A percentile compares a stretch with the other conserved stretches of the same genome.
These are phyloP conservation scores for Eustoma russellianum DNA, from an alignment of 257 asterid genomes.

Conservation along the genomic window DNA sequence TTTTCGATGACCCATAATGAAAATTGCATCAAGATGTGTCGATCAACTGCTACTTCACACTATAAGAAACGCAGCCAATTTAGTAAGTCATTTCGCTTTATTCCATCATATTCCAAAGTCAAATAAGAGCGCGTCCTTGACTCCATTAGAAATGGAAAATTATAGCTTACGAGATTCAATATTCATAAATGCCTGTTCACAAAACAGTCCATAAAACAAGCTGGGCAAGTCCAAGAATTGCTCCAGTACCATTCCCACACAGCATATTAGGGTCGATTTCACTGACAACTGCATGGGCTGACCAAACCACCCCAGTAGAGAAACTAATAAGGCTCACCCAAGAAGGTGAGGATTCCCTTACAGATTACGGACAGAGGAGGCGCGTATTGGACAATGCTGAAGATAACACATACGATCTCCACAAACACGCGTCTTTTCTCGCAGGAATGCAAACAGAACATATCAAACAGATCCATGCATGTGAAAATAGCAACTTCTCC, in stretches of 20 bases:
- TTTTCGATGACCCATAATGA: too few species aligned
- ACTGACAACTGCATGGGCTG: constrained; percentile 36
- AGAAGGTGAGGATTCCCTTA: constrained; percentile 47
- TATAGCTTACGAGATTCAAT: too few species aligned
- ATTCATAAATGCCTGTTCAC: too few species aligned
- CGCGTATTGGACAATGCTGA: constrained; percentile 48
- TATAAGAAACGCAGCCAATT: too few species aligned
- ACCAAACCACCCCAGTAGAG: constrained; percentile 45
- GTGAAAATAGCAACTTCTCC: constrained; percentile 19
- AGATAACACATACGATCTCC: constrained; percentile 39
- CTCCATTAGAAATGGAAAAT: too few species aligned
- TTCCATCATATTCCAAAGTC: too few species aligned
- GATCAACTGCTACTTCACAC: too few species aligned
- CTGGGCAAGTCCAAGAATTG: constrained; percentile 26
- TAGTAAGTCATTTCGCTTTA: too few species aligned
- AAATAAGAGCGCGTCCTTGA: too few species aligned
- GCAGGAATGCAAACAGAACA: constrained; percentile 23
- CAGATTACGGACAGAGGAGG: constrained; percentile 56
- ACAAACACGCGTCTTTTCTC: constrained; percentile 31
- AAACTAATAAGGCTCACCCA: constrained; percentile 49
- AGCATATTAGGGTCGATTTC: constrained; percentile 40
- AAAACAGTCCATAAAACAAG: constrained; percentile 14
- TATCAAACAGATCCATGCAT: constrained; percentile 19
- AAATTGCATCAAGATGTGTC: too few species aligned
- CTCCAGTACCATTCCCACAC: constrained; percentile 58